Evolutionary conservation across 306 rosid species (phyloP), one percentile per base, ranked within the genome.

Genomic region (Quercus glauca): DNA sequence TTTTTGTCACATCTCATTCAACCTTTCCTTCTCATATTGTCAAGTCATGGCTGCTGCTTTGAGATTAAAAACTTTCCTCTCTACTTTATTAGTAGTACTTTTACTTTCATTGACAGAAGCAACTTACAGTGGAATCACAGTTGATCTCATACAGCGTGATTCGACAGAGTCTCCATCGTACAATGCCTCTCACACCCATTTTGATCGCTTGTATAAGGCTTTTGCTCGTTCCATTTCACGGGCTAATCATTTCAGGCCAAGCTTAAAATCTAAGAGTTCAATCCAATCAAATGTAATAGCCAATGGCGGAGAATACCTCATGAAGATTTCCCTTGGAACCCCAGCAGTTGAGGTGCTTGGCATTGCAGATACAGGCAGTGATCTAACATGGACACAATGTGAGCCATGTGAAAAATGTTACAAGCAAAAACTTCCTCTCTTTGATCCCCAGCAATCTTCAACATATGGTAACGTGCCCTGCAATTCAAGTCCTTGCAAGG

Each of bases 301-400:
- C 0, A 81, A 70, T 41, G 68, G 68, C 2, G 88, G 91, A n/a
- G 92, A 86, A 79, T 93, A 86, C 59, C 73, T 86, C 10, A 85
- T 91, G 90, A 76, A 83, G 28, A 3, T 88, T 1, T 89, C 89
- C 0, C 11, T 91, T 0, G 96, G 96, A 55, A 89, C 94, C 13
- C 91, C 93, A 0, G 86, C 89, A 0, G 73, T 84, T 2, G 59
- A 81, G 37, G 4, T 85, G 10, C 65, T 85, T n/a, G 93, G 85
- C 6, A 80, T 89, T 7, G 91, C 81, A 0, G 97, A 92, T 68
- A 89, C 90, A 0, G 96, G 97, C 18, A 90, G 97, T 23, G 96
- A 89, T 21, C 89, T 90, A 0, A 88, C 73, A 0, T 90, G 93
- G 96, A 83, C 87, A 2, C 97, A 92, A 19, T 92, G 93, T 73